These are phyloP conservation scores for Lavandula angustifolia DNA, from an alignment of 257 asterid genomes.

Conservation along the genomic window DNA sequence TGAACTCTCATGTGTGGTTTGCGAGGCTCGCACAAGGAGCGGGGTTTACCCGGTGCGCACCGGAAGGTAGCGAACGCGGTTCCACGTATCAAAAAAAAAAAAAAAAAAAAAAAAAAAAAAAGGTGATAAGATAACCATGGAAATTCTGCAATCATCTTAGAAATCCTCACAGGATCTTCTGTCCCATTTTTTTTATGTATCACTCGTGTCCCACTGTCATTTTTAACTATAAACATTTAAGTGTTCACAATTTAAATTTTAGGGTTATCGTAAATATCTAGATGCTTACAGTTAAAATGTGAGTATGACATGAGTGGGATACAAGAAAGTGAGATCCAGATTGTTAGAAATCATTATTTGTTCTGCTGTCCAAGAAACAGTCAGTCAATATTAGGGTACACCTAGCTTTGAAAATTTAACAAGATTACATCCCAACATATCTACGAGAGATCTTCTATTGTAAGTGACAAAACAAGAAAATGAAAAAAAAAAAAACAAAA, in stretches of 20 bases:
- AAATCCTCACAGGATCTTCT: too few relatives aligned
- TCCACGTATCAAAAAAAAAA: too few relatives aligned
- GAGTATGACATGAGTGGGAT: background rate
- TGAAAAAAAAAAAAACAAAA: conserved; percentile 14
- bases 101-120: too few relatives aligned
- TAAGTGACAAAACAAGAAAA: too few relatives aligned
- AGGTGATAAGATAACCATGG: conserved; percentile 40
- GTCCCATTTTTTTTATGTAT: too few relatives aligned
- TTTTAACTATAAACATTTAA: background rate
- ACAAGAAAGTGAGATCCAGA: background rate
- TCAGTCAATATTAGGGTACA: conserved; percentile 27
- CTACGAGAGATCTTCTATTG: background rate
- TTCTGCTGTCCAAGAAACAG: conserved; percentile 47
- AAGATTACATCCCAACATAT: background rate
- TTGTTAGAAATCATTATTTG: conserved; percentile 35
- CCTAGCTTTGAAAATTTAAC: conserved; percentile 31
- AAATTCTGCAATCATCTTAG: conserved; percentile 37
- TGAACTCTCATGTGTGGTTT: too few relatives aligned
- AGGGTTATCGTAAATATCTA: too few relatives aligned
- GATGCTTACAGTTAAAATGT: background rate
- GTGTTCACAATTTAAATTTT: too few relatives aligned
- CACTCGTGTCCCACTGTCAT: too few relatives aligned
- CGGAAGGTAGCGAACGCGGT: too few relatives aligned
- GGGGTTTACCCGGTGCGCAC: too few relatives aligned
- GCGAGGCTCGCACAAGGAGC: too few relatives aligned